Base-by-base conservation (phyloP, 1,284 basidiomycete species). In the Papiliotrema terrestris region DNA sequence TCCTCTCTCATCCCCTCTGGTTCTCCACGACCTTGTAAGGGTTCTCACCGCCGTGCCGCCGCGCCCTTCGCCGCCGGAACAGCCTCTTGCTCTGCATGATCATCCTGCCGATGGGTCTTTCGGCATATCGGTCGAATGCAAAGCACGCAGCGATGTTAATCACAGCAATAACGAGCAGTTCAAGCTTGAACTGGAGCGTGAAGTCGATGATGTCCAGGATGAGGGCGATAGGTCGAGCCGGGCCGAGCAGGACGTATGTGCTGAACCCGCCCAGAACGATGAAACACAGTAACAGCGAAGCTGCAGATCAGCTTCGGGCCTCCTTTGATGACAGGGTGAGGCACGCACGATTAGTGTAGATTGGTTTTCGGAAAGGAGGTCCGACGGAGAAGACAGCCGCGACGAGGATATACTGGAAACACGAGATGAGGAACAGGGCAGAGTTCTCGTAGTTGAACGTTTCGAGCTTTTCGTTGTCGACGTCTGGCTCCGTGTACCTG, bases 381-480 rank as follows among this genome's bases (percentile, higher is more conserved):
- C 96, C 96, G 62, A 98, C 97, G 72, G 89, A 94, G 79, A 98
- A 99, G 0, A 98, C 91, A 0, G 87, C 93, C 13, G 94, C 95
- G 8, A 97, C 91, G 41, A 98, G 81, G 63, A 98, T 91, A 76
- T 99, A 99, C 78, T 98, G 96, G 84, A 98, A 98, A 60, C 91
- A 95, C 2, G 94, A 97, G 49, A 98, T 82, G 63, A 98, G 78
- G 79, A 98, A 99, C 54, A 99, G 77, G 8, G 84, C 84, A 8
- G 95, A 88, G 75, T 99, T 98, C 75, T 98, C 96, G 63, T 84
- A 94, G 73, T 96, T 98, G 52, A 80, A 84, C n/a, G 91, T 87
- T 63, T 94, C 85, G 52, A 98, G 82, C 68, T 92, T 85, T 72
- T 89, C 84, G 49, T 83, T 84, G 55, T 85, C 81, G 51, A 81